These are phyloP conservation scores for Boletus semigastroideus DNA, from an alignment of 1,284 basidiomycete genomes.

Conservation along the genomic window DNA sequence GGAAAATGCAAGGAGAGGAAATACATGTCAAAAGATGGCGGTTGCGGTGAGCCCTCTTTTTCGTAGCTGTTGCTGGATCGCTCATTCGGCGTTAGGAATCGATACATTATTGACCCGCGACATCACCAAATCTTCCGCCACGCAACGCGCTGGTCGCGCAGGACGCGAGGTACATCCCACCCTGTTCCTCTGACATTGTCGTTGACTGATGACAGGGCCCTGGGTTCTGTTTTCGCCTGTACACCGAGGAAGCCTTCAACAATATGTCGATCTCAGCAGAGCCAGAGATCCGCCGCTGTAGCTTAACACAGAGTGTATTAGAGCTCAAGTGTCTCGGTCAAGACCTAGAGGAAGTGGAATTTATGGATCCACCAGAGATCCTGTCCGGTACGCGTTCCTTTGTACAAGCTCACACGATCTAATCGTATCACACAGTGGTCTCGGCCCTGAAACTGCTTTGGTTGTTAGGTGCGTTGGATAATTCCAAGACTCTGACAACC, in stretches of 20 bases:
- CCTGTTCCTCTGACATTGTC: not conserved
- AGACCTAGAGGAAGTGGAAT: constrained; percentile 75
- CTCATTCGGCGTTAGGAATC: constrained; percentile 55
- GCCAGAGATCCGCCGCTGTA: constrained; percentile 88
- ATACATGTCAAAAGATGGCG: constrained; percentile 66
- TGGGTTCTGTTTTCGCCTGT: constrained; percentile 86
- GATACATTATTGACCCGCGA: constrained; percentile 85
- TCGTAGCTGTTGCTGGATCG: not conserved
- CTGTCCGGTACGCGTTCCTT: constrained; percentile 56
- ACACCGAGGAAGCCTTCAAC: constrained; percentile 78
- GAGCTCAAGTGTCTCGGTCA: constrained; percentile 83
- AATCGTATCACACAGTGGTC: constrained; percentile 44
- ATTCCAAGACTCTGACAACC: constrained; percentile 60
- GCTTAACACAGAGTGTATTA: constrained; percentile 78
- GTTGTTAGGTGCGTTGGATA: constrained; percentile 73
- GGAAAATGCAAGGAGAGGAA: constrained; percentile 96
- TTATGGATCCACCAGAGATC: constrained; percentile 81
- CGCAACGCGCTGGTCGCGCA: constrained; percentile 86
- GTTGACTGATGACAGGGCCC: constrained; percentile 48
- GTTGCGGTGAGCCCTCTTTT: constrained; percentile 50
- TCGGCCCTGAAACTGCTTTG: constrained; percentile 76
- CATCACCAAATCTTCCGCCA: constrained; percentile 87
- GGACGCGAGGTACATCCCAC: constrained; percentile 73
- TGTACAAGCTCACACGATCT: not conserved
- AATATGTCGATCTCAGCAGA: constrained; percentile 66